Conservation (phyloP, 768 basidiomycete species). For the Mycena belliarum region DNA sequence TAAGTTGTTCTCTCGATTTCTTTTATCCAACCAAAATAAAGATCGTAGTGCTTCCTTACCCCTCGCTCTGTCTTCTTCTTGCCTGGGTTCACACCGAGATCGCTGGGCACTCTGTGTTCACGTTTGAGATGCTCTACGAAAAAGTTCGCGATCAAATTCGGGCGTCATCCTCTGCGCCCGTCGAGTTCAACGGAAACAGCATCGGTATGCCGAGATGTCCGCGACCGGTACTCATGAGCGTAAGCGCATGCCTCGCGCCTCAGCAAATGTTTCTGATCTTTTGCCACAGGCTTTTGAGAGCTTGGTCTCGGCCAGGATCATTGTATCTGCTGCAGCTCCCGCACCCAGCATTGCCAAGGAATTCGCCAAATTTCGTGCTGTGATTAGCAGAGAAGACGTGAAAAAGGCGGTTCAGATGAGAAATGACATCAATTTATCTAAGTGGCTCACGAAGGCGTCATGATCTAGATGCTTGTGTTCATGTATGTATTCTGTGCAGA, state of each 20-base stretch:
- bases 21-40: neutral
- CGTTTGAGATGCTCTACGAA: slow-evolving; percentile 90
- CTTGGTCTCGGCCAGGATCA: slow-evolving; percentile 57
- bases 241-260: slow-evolving; percentile 36
- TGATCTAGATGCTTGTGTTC: neutral
- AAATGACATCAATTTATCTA: slow-evolving; percentile 71
- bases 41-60: slow-evolving; percentile 68
- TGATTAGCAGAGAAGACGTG: slow-evolving; percentile 63
- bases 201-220: slow-evolving; percentile 75
- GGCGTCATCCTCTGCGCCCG: slow-evolving; percentile 70
- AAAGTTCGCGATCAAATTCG: slow-evolving; percentile 75
- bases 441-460: slow-evolving; percentile 68
- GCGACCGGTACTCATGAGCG: slow-evolving; percentile 64
- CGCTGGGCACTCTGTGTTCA: slow-evolving; percentile 77
- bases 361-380: slow-evolving; percentile 75
- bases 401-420: slow-evolving; percentile 64
- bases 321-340: slow-evolving; percentile 51
- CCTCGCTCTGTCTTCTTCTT: slow-evolving; percentile 79
- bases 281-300: slow-evolving; percentile 71
- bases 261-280: neutral
- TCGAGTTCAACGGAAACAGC: slow-evolving; percentile 70
- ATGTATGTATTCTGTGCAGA: no score
- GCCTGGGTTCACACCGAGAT: slow-evolving; percentile 78
- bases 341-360: slow-evolving; percentile 57
- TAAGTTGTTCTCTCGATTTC: slow-evolving; percentile 31